phyloP scores from a whole-genome alignment of 495 filamentous ascomycete species.

The Amniculicola lignicola region DNA sequence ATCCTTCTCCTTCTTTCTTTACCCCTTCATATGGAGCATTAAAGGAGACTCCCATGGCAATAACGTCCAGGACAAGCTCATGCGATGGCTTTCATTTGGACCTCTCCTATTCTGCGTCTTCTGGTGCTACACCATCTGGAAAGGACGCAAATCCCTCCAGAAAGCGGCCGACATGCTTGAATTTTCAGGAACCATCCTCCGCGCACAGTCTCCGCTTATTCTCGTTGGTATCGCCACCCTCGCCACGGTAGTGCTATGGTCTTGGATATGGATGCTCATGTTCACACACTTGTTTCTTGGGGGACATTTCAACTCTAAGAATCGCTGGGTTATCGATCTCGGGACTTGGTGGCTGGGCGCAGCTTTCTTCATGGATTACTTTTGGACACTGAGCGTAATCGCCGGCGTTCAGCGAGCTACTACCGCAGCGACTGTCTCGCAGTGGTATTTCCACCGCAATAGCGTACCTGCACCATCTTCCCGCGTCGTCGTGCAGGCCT shows the following conservation, averaged over 20 bases:
- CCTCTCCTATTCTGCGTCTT: constrained; percentile 69
- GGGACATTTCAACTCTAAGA: constrained; percentile 61
- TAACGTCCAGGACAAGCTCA: constrained; percentile 77
- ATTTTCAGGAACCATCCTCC: constrained; percentile 82
- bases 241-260: constrained; percentile 75
- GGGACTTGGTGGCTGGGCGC: constrained; percentile 88
- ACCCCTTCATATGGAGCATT: constrained; percentile 87
- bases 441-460: constrained; percentile 98
- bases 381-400: constrained; percentile 88
- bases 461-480: constrained; percentile 71
- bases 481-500: constrained; percentile 74
- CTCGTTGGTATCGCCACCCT: constrained; percentile 75
- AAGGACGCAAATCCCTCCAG: constrained; percentile 71
- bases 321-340: constrained; percentile 69
- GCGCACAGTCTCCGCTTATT: constrained; percentile 79
- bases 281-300: constrained; percentile 92
- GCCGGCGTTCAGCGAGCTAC: constrained; percentile 84
- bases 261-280: constrained; percentile 95
- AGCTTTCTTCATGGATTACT: constrained; percentile 88
- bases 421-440: constrained; percentile 90
- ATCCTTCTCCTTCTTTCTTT: constrained; percentile 81
- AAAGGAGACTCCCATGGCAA: constrained; percentile 65
- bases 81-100: constrained; percentile 81
- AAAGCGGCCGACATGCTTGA: constrained; percentile 84
- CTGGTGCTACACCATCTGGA: constrained; percentile 79